These are phyloP conservation scores for Saccharomycopsis phalli DNA, from an alignment of 1,139 yeast species.

Conservation along the genomic window DNA sequence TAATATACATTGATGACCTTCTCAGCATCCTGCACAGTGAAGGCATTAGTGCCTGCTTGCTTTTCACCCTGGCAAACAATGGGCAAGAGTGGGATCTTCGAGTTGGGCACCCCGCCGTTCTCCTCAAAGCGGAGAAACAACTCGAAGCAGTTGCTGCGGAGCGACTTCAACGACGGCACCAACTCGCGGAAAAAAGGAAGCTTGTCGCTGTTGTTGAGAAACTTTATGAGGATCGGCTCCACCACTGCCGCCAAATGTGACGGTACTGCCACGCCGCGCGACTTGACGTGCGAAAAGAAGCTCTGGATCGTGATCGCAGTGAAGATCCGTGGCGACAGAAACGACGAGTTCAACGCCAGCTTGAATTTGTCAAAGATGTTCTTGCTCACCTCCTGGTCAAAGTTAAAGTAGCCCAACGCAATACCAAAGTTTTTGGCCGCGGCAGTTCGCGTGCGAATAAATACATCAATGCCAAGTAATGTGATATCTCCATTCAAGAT, in stretches of 20 bases:
- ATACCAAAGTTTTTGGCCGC: conserved; percentile 74
- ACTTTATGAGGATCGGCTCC: conserved; percentile 14
- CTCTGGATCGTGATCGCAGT: conserved; percentile 66
- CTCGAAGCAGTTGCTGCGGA: conserved; percentile 82
- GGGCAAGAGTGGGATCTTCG: conserved; percentile 75
- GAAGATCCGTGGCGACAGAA: conserved; percentile 74
- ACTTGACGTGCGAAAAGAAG: conserved; percentile 37
- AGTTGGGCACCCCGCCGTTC: conserved; percentile 64
- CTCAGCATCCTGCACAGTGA: conserved; percentile 71
- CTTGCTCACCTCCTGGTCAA: conserved; percentile 30
- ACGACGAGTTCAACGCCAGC: conserved; percentile 44
- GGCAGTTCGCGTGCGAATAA: conserved; percentile 66
- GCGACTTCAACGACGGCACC: conserved; percentile 77
- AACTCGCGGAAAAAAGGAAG: conserved; percentile 58
- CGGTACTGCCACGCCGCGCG: background rate
- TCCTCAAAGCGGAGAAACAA: conserved; percentile 70
- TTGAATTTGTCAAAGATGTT: conserved; percentile 35
- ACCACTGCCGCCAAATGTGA: background rate
- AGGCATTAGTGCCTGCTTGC: conserved; percentile 93
- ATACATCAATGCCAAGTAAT: conserved; percentile 66
- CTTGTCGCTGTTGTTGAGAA: conserved; percentile 14
- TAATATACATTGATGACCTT: conserved; percentile 57
- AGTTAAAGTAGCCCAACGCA: conserved; percentile 48
- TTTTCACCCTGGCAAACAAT: conserved; percentile 89
- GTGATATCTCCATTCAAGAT: conserved; percentile 87